Evolutionary conservation across 2,329 filamentous ascomycete species (phyloP).

Genomic region (Microascus cirrosus): DNA sequence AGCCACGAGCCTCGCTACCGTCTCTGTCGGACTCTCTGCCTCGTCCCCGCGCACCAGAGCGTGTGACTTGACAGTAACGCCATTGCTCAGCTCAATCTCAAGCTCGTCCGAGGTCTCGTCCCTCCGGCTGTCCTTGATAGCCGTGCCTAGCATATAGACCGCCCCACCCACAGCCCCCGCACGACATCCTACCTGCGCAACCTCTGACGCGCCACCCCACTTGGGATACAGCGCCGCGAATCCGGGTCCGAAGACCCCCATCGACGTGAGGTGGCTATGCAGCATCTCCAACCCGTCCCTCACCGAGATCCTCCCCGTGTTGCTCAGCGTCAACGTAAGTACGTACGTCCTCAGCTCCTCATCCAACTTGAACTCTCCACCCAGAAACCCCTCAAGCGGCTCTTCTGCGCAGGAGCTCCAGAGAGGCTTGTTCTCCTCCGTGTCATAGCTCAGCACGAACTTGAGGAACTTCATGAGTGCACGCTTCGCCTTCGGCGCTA

Average conservation of each 20-base stretch:
- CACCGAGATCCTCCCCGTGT: conserved; percentile 51
- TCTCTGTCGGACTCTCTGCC: conserved; percentile 7
- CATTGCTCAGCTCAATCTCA: conserved; percentile 43
- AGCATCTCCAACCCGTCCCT: conserved; percentile 60
- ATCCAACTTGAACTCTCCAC: conserved; percentile 55
- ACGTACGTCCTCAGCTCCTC: conserved; percentile 51
- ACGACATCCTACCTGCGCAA: conserved; percentile 84
- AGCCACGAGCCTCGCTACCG: conserved; percentile 50
- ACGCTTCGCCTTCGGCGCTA: conserved; percentile 73
- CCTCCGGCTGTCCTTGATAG: conserved; percentile 33
- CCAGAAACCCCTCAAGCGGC: conserved; percentile 48
- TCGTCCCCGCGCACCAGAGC: conserved; percentile 36
- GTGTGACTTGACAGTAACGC: conserved; percentile 42
- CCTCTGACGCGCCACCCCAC: conserved; percentile 83
- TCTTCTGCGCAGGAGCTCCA: conserved; percentile 48
- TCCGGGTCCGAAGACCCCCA: conserved; percentile 77
- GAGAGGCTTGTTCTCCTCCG: conserved; percentile 35
- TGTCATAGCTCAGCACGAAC: conserved; percentile 66
- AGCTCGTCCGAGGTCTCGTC: conserved; percentile 15
- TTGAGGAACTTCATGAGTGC: conserved; percentile 88
- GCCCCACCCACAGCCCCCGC: conserved; percentile 84
- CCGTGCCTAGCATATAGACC: conserved; percentile 75
- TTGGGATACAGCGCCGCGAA: conserved; percentile 87
- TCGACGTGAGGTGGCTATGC: conserved; percentile 70
- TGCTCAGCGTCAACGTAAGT: conserved; percentile 60